Base-by-base conservation (phyloP, 2,329 filamentous ascomycete species). In the Claviceps arundinis region DNA sequence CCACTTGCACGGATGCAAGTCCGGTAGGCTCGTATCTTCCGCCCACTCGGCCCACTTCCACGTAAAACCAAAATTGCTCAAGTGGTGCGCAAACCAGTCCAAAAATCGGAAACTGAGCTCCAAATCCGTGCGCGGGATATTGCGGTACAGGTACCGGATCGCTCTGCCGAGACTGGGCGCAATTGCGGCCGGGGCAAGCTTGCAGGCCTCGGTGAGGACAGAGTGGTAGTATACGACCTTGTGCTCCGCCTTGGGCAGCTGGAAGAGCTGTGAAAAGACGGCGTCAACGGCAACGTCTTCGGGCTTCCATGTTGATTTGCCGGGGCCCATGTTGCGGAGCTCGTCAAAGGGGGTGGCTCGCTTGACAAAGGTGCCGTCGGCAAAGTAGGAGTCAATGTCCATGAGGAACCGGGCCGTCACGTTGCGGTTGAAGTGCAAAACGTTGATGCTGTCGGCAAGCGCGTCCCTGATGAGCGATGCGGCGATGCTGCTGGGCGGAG, bases 31-130 rank as follows among this genome's bases (percentile, higher is more conserved):
- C 16, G 95, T 82, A 64, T 97, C 89, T 16, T 90, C 88, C 47
- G 87, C 78, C 93, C 93, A 98, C 70, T 98, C 93, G 16, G 86
- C 84, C 93, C 93, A 98, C 70, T 97, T 97, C 93, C 93, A 98
- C 9, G 93, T 93, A 66, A 97, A 98, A 50, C 95, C 93, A 65
- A 98, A 98, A 71, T 98, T 98, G 71, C 90, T 96, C 58, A 98
- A 72, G 71, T 98, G 93, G 66, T 98, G 93, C 17, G 91, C 81
- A 64, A 98, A 98, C 93, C 93, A 98, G 66, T 97, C 91, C 64
- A 95, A 75, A 70, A 97, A 97, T 26, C 93, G 81, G 62, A 90
- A 85, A 52, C 75, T 78, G 44, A 98, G 73, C 68, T 97, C 90
- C 47, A 96, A 74, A 63, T 98, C 93, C 74, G 97, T 82, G 2